Percentiles rank a stretch among this genome's conserved stretches.
Evolutionary conservation across 2,329 filamentous ascomycete genomes (phyloP).

Genomic region (Sodiomyces alkalinus): DNA sequence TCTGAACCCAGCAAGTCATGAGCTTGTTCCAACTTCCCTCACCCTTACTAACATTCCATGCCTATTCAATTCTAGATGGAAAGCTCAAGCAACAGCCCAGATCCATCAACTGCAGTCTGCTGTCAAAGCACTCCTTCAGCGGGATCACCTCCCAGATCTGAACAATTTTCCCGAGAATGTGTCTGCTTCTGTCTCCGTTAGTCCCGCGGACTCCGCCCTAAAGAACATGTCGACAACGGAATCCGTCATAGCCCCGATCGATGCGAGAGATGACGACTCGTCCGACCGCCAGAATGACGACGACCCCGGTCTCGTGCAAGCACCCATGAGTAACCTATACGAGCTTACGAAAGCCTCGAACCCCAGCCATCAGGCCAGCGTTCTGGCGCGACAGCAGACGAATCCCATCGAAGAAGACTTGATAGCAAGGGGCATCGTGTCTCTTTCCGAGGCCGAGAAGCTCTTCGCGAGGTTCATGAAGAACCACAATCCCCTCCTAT

Average conservation of each 20-base stretch:
- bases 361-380: background rate
- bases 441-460: constrained; percentile 28
- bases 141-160: background rate
- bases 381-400: background rate
- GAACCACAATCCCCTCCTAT: constrained; percentile 28
- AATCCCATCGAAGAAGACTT: constrained; percentile 22
- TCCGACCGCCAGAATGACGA: constrained; percentile 16
- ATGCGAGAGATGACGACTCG: constrained; percentile 28
- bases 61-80: constrained; percentile 1
- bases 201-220: constrained; percentile 3
- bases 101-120: constrained; percentile 1
- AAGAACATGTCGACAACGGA: constrained; percentile 3
- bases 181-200: background rate
- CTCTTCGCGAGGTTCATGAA: constrained; percentile 20
- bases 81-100: background rate
- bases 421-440: constrained; percentile 29
- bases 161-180: background rate
- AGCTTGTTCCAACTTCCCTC: background rate
- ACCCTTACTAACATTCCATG: constrained; percentile 3
- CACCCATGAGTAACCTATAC: constrained; percentile 38
- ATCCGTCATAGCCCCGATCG: constrained; percentile 14
- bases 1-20: background rate
- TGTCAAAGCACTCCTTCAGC: background rate
- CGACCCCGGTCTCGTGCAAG: constrained; percentile 22
- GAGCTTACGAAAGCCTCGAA: constrained; percentile 25